Base-by-base conservation (phyloP, 352 stramenopile species). In the Phytophthora hibernalis region DNA sequence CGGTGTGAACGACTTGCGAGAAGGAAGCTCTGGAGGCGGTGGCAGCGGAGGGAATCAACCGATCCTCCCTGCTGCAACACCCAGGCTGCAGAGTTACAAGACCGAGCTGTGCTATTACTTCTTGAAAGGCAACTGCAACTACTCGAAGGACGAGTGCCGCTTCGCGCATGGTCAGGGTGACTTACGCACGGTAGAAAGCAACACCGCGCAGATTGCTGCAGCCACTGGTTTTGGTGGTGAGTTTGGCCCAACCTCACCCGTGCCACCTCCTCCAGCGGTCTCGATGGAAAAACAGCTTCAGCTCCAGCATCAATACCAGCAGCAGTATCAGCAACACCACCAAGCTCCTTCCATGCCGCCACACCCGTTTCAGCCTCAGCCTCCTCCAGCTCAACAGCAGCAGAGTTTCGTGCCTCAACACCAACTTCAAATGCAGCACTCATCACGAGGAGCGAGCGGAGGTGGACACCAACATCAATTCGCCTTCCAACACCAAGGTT, bases 81-180 rank as follows among this genome's bases (percentile, higher is more conserved):
- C 85, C 48, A 76, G 87, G 30, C 66, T 94, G 31, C 85, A 96
- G 67, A 96, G 87, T 65, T 96, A 96, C 81, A 96, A 96, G 84
- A 96, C 87, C 0, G 85, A 96, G 68, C 61, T 96, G 43, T 96
- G 87, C 74, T 96, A 93, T 68, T 96, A 94, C 69, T 96, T 93
- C 54, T 70, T 96, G 24, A 93, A 94, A 44, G 87, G 87, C 24
- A 92, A 88, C 64, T 96, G 87, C 79, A 96, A 96, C 71, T 96
- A 93, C 72, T 80, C 85, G 3, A 96, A 91, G 65, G 87, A 94
- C 5, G 87, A 96, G 49, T 96, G 87, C 24, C 80, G 87, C n/a
- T 96, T 96, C 31, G 87, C 87, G n/a, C 87, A 96, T 40, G 87
- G 87, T 4, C 83, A 92, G 65, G 81, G 70, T 45, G 87, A 96